Base-by-base conservation (phyloP, 2,329 filamentous ascomycete genomes). In the Scedosporium apiospermum region DNA sequence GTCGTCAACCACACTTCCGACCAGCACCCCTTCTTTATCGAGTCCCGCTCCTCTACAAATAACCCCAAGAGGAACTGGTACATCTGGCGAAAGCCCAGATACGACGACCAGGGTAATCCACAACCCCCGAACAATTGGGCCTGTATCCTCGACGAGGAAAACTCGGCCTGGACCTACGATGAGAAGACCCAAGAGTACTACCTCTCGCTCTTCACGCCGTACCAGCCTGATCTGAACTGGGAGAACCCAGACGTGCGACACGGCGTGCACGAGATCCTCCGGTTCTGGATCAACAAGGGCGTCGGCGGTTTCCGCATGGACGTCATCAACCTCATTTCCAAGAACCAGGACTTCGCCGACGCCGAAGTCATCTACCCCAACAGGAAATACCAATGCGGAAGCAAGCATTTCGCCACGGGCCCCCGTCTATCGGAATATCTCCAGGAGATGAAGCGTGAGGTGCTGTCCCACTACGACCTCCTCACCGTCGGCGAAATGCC, bases 151-250 rank as follows among this genome's bases (percentile, higher is more conserved):
- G 27, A 63, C 6, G 14, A 53, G 55, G 30, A 26, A 74, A 78
- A 78, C 67, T 74, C 72, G 63, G 76, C 75, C 1, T 82, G 79
- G 79, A 74, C 78, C 58, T 83, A 77, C 51, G 79, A 82, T 64
- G 78, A 80, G 67, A 65, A 71, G 12, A 81, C 79, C 0, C 72
- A 73, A 10, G 78, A 82, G 65, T 82, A 81, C 69, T 83, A 90
- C 69, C 82, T 91, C 1, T 83, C 85, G 65, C 80, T 92, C 34
- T 93, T 90, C 72, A 83, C 83, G 51, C 81, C 80, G 4, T 83
- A 88, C 66, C 89, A 91, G 70, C 89, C 89, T 0, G 89, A 92
- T 66, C 80, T 93, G 49, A 92, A 92, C 74, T 92, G 88, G 88
- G 87, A 91, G 69, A 87, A 88, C 67, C 78, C 80, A 0, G 80